phyloP scores from a whole-genome alignment of 2,329 filamentous ascomycete genomes.

The Zymoseptoria tritici region DNA sequence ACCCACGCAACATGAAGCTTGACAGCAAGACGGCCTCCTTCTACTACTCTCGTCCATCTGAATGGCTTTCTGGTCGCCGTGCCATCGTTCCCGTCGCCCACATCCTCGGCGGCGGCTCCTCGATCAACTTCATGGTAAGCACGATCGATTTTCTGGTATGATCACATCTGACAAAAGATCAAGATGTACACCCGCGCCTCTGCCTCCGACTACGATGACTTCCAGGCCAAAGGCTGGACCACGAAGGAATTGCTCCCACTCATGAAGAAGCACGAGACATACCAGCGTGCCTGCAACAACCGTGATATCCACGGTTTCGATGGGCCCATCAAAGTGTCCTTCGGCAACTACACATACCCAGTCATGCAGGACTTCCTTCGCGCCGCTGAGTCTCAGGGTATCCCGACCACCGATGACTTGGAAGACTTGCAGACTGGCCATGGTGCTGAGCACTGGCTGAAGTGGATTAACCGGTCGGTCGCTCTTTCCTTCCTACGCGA shows the following conservation, averaged over 20 bases:
- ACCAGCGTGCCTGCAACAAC: conserved; percentile 50
- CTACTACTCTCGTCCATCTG: conserved; percentile 68
- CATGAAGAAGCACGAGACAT: conserved; percentile 76
- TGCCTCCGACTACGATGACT: conserved; percentile 69
- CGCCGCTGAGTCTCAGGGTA: conserved; percentile 59
- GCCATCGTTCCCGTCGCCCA: conserved; percentile 70
- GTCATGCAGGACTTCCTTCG: conserved; percentile 72
- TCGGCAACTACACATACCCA: conserved; percentile 66
- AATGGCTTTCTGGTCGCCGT: conserved; percentile 62
- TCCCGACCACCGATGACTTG: conserved; percentile 65
- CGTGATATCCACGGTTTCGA: conserved; percentile 67
- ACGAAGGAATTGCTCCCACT: conserved; percentile 67
- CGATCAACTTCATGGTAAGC: conserved; percentile 67
- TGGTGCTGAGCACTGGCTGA: conserved; percentile 75
- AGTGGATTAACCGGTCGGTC: conserved; percentile 64
- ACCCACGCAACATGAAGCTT: conserved; percentile 68
- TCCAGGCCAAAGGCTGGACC: conserved; percentile 71
- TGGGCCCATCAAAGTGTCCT: conserved; percentile 75
- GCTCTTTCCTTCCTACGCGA: conserved; percentile 18
- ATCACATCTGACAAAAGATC: conserved; percentile 1
- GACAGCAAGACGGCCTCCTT: conserved; percentile 77
- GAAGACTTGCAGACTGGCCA: conserved; percentile 61
- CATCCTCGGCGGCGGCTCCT: conserved; percentile 56
- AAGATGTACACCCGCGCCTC: conserved; percentile 70
- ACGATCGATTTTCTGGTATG: not conserved